These are phyloP conservation scores for Nakazawaea sp. DNA, from an alignment of 805 yeast genomes.

Conservation along the genomic window DNA sequence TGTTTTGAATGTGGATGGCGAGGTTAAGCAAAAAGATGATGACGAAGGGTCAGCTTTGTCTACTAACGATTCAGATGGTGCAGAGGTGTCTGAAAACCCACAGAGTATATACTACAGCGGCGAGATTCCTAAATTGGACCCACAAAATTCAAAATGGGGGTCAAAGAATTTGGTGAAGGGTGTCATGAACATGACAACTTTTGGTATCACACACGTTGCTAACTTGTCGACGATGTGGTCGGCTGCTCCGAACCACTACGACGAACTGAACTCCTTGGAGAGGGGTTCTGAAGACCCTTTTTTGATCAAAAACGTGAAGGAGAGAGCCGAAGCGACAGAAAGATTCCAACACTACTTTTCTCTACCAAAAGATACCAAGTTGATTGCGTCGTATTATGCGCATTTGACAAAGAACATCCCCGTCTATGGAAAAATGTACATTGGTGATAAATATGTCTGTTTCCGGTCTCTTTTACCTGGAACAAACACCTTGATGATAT, in stretches of 20 bases:
- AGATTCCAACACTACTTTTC: conserved; percentile 65
- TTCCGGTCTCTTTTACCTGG: conserved; percentile 79
- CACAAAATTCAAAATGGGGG: conserved; percentile 14
- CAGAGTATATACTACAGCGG: not conserved
- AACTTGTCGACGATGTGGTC: conserved; percentile 36
- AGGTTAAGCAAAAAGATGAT: not conserved
- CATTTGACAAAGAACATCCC: conserved; percentile 70
- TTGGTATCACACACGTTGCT: conserved; percentile 6
- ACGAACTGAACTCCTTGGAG: conserved; percentile 28
- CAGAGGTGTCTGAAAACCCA: not conserved
- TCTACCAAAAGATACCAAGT: conserved; percentile 38
- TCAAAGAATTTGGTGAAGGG: conserved; percentile 23
- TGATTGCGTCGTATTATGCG: conserved; percentile 65
- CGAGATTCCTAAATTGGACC: not conserved
- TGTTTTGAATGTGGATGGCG: conserved; percentile 1
- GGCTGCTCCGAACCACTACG: conserved; percentile 59
- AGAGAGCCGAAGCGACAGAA: conserved; percentile 39
- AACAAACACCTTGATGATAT: conserved; percentile 68
- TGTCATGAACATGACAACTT: conserved; percentile 11
- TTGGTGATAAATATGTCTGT: conserved; percentile 66
- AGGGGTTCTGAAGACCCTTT: conserved; percentile 40
- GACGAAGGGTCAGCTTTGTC: not conserved
- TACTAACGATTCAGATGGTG: not conserved
- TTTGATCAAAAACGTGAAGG: conserved; percentile 36
- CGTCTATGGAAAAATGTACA: conserved; percentile 73